Evolutionary conservation across 148 eudicot species (phyloP), one percentile per base, ranked within the genome.

Genomic region (Cornus controversa): DNA sequence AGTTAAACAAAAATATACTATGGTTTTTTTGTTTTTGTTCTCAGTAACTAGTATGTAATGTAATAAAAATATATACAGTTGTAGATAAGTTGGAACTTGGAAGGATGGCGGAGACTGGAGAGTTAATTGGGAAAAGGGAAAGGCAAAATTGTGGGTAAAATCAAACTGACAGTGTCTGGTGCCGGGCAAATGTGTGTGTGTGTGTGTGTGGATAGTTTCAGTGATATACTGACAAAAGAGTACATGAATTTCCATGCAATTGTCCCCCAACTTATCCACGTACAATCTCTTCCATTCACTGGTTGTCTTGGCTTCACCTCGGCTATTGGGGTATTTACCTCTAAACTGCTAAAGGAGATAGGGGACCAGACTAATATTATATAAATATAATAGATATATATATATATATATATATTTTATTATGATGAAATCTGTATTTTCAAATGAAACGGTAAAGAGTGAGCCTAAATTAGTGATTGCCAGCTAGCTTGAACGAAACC

Each of bases 401-500:
- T n/a, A n/a, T n/a, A n/a, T n/a, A n/a, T n/a, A n/a, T n/a, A n/a
- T n/a, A n/a, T n/a, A n/a, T n/a, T n/a, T n/a, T n/a, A n/a, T n/a
- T n/a, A n/a, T n/a, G n/a, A n/a, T n/a, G n/a, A n/a, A n/a, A n/a
- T 54, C 15, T 31, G 62, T 54, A 22, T 14, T 54, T 54, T 54
- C 62, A 14, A 14, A 54, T 54, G n/a, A 54, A 34, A 37, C 53
- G 67, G 31, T 31, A 72, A 84, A 81, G 62, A 75, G 66, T 37
- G 77, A 31, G 71, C 69, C 67, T 78, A 34, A 80, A 71, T 45
- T 68, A 71, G 80, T 84, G 85, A 80, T 86, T 82, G 89, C 89
- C 91, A 89, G 85, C 91, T 85, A 86, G 73, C 71, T 69, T 78
- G 77, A 75, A 23, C 82, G 63, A 47, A 73, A 28, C 79, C 76